phyloP scores from a whole-genome alignment of 2,329 filamentous ascomycete species.

The Tolypocladium tropicale region DNA sequence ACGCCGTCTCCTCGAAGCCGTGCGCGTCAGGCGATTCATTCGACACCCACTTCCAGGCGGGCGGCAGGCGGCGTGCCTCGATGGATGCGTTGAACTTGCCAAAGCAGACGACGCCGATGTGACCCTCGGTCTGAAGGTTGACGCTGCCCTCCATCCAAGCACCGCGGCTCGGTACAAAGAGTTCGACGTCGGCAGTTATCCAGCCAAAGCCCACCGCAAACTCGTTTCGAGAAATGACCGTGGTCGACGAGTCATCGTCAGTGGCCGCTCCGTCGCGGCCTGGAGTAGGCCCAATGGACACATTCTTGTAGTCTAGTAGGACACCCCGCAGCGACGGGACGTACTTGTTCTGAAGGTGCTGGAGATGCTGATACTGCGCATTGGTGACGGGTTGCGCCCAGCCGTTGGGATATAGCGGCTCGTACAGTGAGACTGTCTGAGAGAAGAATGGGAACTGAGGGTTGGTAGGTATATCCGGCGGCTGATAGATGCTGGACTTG shows the following conservation, averaged over 20 bases:
- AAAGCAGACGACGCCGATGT: slow-evolving; percentile 81
- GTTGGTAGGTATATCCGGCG: slow-evolving; percentile 26
- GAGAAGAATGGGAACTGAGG: slow-evolving; percentile 61
- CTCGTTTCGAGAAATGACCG: slow-evolving; percentile 56
- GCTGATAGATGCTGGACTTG: slow-evolving; percentile 24
- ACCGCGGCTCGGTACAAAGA: slow-evolving; percentile 69
- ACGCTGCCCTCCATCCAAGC: slow-evolving; percentile 70
- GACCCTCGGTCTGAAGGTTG: slow-evolving; percentile 79
- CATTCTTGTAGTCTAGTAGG: slow-evolving; percentile 63
- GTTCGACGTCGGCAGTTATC: slow-evolving; percentile 76
- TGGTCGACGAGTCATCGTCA: slow-evolving; percentile 36
- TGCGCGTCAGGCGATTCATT: slow-evolving; percentile 31
- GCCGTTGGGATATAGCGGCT: slow-evolving; percentile 61
- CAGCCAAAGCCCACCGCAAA: slow-evolving; percentile 81
- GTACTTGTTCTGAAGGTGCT: slow-evolving; percentile 66
- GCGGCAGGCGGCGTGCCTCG: slow-evolving; percentile 63
- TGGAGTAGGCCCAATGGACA: slow-evolving; percentile 51
- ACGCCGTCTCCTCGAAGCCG: slow-evolving; percentile 31
- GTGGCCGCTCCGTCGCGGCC: slow-evolving; percentile 36
- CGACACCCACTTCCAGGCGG: slow-evolving; percentile 70
- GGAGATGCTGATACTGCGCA: slow-evolving; percentile 63
- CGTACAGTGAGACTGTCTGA: slow-evolving; percentile 71
- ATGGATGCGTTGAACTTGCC: slow-evolving; percentile 90
- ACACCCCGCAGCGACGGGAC: slow-evolving; percentile 63
- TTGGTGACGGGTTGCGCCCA: slow-evolving; percentile 61